Percentiles rank a stretch among this genome's conserved stretches.
These are phyloP conservation scores for Citrullus colocynthis DNA, from an alignment of 306 rosid species.

Conservation along the genomic window DNA sequence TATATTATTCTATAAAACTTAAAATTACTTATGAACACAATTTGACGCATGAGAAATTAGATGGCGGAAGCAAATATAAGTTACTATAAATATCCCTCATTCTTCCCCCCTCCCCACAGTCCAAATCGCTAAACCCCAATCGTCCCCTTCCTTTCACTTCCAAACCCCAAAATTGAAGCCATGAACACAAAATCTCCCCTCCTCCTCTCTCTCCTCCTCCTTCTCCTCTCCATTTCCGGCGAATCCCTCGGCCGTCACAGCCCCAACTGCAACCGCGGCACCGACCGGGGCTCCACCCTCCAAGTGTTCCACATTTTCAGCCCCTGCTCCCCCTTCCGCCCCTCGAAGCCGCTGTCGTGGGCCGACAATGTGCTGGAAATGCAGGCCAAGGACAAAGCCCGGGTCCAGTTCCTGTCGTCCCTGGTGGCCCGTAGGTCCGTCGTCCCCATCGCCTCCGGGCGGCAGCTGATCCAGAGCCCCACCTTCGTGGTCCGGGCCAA, in stretches of 20 bases:
- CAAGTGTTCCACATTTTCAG: constrained; percentile 52
- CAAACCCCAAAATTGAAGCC: background rate
- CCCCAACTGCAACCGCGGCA: constrained; percentile 22
- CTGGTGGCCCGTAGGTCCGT: constrained; percentile 35
- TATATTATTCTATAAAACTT: no score
- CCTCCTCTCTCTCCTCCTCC: no score
- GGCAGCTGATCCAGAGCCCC: constrained; percentile 75
- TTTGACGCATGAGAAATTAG: no score
- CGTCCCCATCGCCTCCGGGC: constrained; percentile 68
- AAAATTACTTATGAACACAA: no score
- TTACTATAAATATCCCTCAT: no score
- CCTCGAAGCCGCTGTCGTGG: constrained; percentile 50
- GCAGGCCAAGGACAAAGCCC: constrained; percentile 43
- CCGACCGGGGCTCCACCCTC: constrained; percentile 51
- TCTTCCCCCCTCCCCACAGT: background rate
- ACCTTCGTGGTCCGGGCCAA: constrained; percentile 55
- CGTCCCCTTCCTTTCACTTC: background rate
- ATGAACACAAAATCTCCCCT: background rate
- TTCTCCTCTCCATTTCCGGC: background rate
- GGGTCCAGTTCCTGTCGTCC: constrained; percentile 47
- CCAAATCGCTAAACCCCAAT: no score
- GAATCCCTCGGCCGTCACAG: background rate
- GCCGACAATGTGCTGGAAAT: constrained; percentile 52
- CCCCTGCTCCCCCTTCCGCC: constrained; percentile 63
- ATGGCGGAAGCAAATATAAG: no score